A percentile compares a stretch with the other conserved stretches of the same genome.
Conservation (phyloP, 345 rosid genomes). For the Lagerstroemia speciosa region DNA sequence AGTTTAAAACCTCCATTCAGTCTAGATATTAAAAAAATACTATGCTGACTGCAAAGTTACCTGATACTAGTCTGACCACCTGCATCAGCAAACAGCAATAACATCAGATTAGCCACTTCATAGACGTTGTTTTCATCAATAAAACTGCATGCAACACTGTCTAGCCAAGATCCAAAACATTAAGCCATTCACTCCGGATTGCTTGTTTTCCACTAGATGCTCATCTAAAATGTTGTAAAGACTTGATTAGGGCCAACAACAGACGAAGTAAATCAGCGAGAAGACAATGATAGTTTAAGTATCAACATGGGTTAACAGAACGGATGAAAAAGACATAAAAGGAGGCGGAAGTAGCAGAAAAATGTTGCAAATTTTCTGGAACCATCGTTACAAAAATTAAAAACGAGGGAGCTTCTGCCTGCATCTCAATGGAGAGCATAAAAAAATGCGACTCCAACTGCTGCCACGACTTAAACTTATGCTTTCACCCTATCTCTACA, state of each 20-base stretch:
- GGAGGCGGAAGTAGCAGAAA: too few relatives aligned
- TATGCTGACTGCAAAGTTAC: constrained; percentile 20
- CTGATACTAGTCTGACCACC: constrained; percentile 79
- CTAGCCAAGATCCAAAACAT: neutral
- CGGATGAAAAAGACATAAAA: too few relatives aligned
- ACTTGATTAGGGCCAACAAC: neutral
- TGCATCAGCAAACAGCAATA: constrained; percentile 23
- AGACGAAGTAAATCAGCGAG: neutral
- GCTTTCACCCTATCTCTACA: neutral
- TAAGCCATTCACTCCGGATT: neutral
- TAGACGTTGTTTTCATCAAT: neutral
- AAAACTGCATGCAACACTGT: neutral
- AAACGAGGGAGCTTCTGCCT: too few relatives aligned
- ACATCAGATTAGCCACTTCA: constrained; percentile 3
- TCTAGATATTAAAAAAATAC: neutral
- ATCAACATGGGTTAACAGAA: too few relatives aligned
- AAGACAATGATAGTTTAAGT: neutral
- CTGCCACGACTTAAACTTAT: neutral
- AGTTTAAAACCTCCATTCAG: neutral
- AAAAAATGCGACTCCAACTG: neutral
- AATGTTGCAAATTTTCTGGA: too few relatives aligned
- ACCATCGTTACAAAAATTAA: too few relatives aligned
- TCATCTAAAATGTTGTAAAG: neutral
- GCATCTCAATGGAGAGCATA: too few relatives aligned
- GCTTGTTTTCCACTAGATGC: neutral